Base-by-base conservation (phyloP, 768 basidiomycete genomes). In the Rhizopogon vesiculosus region DNA sequence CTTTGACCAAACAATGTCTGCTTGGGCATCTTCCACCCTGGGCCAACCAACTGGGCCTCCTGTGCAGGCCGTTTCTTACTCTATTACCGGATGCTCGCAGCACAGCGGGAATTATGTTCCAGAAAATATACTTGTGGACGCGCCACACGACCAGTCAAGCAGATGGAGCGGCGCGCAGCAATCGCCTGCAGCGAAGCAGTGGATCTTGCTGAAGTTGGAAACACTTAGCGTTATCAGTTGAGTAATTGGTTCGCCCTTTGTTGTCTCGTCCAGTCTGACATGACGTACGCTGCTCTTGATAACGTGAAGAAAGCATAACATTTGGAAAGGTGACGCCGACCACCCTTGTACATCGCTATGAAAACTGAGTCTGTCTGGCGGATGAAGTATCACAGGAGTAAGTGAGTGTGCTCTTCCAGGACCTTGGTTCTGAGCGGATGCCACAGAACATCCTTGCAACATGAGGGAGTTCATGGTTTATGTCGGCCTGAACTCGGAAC, bases 391-490 rank as follows among this genome's bases (percentile, higher is more conserved):
- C 62, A 70, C 45, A 60, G 59, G 59, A 70, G 69, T 71, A 58
- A 40, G 69, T 56, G 16, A 15, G 13, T 19, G 7, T 7, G 18
- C 22, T 22, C 35, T 28, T 40, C 31, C 44, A 16, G 10, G n/a
- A 49, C 12, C 19, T 45, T 15, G 9, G 31, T 4, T 45, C 29
- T 51, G 10, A 43, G 56, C 15, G 56, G 48, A 63, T 61, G n/a
- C 18, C 56, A n/a, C 57, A 91, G 89, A 79, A 18, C 89, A 91
- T 69, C 88, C 89, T 33, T 92, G 91, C 64, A 91, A 91, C 62
- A 85, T 89, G 84, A 89, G 89, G 64, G 87, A 91, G 54, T 87
- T 92, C 74, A 86, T 85, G 66, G 64, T 91, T 10, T 84, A 80
- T 56, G 80, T 85, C 18, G 91, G 89, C 6, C 70, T 79, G 40